These are phyloP conservation scores for Codiaeum variegatum DNA, from an alignment of 441 rosid genomes.

Conservation along the genomic window DNA sequence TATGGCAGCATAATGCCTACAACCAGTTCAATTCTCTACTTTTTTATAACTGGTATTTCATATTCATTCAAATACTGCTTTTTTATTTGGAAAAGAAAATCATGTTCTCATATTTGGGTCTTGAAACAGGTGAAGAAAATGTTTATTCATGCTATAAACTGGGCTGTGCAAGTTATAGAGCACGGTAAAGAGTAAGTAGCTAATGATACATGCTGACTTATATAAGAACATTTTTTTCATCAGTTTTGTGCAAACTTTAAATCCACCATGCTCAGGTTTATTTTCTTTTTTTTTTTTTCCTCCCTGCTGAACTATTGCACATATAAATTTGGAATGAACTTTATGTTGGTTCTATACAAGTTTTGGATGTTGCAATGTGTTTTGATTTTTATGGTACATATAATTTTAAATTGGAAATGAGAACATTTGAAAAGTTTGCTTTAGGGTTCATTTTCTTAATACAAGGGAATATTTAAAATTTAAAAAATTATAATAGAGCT, in stretches of 20 bases:
- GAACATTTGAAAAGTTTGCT: not conserved
- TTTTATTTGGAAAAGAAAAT: not conserved
- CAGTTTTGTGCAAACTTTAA: not conserved
- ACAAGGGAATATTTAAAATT: not conserved
- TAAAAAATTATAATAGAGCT: not conserved
- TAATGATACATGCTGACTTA: not conserved
- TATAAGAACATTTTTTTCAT: not conserved
- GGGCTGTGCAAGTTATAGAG: conserved; percentile 23
- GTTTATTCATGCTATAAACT: conserved; percentile 23
- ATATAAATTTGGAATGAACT: not conserved
- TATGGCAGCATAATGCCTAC: not conserved
- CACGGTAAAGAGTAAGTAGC: conserved; percentile 20
- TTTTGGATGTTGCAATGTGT: not conserved
- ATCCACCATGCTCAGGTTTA: not conserved
- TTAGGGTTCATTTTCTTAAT: not conserved
- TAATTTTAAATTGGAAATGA: not conserved
- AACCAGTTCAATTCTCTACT: not conserved
- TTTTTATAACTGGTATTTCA: not conserved
- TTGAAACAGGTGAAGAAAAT: conserved; percentile 31
- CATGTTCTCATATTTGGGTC: not conserved
- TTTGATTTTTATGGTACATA: not conserved
- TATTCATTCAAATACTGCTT: not conserved
- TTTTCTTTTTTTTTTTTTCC: too few species aligned
- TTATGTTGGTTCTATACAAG: not conserved
- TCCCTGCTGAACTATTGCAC: not conserved